phyloP scores from a whole-genome alignment of 495 filamentous ascomycete species.

The Penicillium paradoxum region DNA sequence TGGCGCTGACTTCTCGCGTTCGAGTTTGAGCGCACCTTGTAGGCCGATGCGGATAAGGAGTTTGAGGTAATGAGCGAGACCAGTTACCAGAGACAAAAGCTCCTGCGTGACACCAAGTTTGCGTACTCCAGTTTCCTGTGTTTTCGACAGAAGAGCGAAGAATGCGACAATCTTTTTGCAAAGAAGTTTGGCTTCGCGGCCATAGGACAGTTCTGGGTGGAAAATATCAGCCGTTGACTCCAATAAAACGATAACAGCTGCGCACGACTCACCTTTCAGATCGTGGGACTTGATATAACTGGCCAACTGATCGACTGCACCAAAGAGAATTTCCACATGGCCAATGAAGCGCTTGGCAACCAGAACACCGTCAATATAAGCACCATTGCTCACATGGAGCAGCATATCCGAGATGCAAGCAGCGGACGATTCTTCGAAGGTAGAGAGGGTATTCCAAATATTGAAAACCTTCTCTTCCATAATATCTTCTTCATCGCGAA shows the following conservation, averaged over 20 bases:
- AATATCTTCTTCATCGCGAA: constrained; percentile 80
- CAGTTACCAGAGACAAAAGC: constrained; percentile 88
- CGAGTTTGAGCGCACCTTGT: constrained; percentile 86
- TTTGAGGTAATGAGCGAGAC: constrained; percentile 96
- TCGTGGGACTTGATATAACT: constrained; percentile 60
- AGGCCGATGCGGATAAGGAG: constrained; percentile 95
- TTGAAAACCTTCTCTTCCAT: constrained; percentile 98
- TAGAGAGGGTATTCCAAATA: constrained; percentile 96
- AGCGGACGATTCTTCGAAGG: constrained; percentile 95
- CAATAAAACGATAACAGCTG: neutral
- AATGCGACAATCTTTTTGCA: constrained; percentile 99
- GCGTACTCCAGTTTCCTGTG: constrained; percentile 80
- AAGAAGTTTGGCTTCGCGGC: constrained; percentile 90
- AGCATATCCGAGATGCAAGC: constrained; percentile 99
- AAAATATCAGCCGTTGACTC: constrained; percentile 9
- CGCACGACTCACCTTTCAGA: constrained; percentile 60
- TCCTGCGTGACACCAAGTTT: constrained; percentile 96
- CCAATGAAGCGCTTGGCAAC: constrained; percentile 96
- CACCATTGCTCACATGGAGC: constrained; percentile 96
- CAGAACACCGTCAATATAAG: constrained; percentile 89
- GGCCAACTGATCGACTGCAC: constrained; percentile 81
- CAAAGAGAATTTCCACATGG: constrained; percentile 91
- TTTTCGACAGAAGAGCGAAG: constrained; percentile 88
- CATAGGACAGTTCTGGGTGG: constrained; percentile 72
- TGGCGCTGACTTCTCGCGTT: constrained; percentile 69